A percentile compares a stretch with the other conserved stretches of the same genome.
Evolutionary conservation across 441 rosid genomes (phyloP).

Genomic region (Pelargonium australe): DNA sequence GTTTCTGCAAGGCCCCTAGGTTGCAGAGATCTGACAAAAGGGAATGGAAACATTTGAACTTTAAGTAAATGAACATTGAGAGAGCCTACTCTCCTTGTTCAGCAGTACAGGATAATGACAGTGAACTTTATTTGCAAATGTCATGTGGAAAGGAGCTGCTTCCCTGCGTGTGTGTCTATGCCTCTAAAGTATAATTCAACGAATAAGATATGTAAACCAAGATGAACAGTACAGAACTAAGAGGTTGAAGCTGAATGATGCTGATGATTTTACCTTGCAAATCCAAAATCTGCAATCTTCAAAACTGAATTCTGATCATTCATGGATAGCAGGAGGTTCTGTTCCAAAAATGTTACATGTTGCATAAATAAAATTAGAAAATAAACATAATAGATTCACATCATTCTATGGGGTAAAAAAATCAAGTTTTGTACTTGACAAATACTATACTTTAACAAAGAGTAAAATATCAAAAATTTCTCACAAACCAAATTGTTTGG

Average conservation of each 20-base stretch:
- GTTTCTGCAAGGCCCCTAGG: constrained; percentile 97
- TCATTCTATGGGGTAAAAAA: constrained; percentile 5
- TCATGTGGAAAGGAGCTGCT: background rate
- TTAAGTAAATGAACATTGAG: background rate
- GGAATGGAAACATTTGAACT: constrained; percentile 9
- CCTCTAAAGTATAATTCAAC: background rate
- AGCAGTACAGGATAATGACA: background rate
- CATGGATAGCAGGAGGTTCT: constrained; percentile 90
- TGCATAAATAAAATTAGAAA: constrained; percentile 20
- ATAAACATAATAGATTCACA: constrained; percentile 8
- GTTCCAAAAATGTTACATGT: constrained; percentile 34
- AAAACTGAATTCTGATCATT: constrained; percentile 52
- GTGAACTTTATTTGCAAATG: background rate
- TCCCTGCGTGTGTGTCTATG: background rate
- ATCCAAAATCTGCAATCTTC: constrained; percentile 99
- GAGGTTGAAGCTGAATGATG: background rate
- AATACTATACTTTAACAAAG: background rate
- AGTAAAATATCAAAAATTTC: too few relatives aligned
- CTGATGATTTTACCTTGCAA: constrained; percentile 66
- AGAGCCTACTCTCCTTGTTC: background rate
- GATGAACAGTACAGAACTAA: background rate
- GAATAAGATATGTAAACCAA: background rate
- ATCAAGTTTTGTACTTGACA: background rate
- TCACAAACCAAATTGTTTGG: background rate
- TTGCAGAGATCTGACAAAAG: constrained; percentile 69